These are phyloP conservation scores for Ophiostoma montium DNA, from an alignment of 2,329 filamentous ascomycete genomes.

Conservation along the genomic window DNA sequence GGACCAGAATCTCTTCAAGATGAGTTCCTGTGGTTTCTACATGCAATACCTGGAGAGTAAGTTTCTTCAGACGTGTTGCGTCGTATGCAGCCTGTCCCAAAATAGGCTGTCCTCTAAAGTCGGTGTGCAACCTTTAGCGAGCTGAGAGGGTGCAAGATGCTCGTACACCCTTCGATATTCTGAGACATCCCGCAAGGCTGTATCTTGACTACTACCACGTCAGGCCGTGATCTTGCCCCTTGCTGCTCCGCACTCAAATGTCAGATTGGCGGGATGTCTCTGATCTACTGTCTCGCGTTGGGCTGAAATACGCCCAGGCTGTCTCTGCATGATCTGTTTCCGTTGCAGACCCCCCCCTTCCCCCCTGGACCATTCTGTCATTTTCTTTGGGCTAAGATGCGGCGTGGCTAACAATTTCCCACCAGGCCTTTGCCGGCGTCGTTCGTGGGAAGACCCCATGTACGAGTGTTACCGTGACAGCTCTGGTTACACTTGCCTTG, in stretches of 20 bases:
- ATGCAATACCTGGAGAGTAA: slow-evolving; percentile 65
- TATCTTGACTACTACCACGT: background rate
- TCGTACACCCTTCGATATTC: background rate
- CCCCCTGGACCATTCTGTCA: too few relatives aligned
- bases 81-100: too few relatives aligned
- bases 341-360: background rate
- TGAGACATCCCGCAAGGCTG: background rate
- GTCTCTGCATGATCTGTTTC: slow-evolving; percentile 10
- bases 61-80: slow-evolving; percentile 23
- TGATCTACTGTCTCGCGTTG: slow-evolving; percentile 14
- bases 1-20: slow-evolving; percentile 19
- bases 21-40: slow-evolving; percentile 47
- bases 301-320: slow-evolving; percentile 22
- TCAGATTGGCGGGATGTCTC: slow-evolving; percentile 1
- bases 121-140: background rate
- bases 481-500: slow-evolving; percentile 74
- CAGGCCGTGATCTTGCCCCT: background rate
- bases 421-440: slow-evolving; percentile 81
- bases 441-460: slow-evolving; percentile 81
- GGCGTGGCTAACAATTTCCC: background rate
- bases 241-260: slow-evolving; percentile 5
- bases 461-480: slow-evolving; percentile 69
- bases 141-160: background rate
- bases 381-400: slow-evolving; percentile 7
- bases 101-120: too few relatives aligned